Evolutionary conservation across 352 stramenopile genomes (phyloP).

Genomic region (Globisporangium nodosum): DNA sequence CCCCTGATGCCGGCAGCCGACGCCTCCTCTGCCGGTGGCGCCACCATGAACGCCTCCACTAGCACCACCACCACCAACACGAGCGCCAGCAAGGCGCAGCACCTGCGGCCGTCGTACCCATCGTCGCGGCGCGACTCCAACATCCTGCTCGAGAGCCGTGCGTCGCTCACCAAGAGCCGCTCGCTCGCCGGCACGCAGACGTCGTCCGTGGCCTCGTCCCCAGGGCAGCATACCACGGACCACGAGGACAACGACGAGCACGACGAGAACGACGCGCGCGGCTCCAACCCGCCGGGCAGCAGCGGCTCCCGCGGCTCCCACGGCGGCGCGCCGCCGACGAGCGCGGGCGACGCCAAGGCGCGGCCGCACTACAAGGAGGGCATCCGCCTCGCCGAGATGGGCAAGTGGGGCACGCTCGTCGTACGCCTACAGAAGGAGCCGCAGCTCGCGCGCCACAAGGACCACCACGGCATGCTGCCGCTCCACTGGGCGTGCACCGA

Average conservation of each 20-base stretch:
- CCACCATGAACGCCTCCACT: background rate
- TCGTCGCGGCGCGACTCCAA: conserved; percentile 16
- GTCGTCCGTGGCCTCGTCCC: conserved; percentile 16
- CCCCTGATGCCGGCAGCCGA: conserved; percentile 1
- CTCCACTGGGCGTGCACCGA: conserved; percentile 83
- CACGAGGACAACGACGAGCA: conserved; percentile 8
- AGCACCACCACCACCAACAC: background rate
- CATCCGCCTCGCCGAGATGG: conserved; percentile 77
- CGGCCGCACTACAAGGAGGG: conserved; percentile 74
- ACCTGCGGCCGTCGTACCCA: conserved; percentile 7
- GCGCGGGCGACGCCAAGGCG: conserved; percentile 20
- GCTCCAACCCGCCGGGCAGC: background rate
- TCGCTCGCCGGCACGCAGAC: conserved; percentile 11
- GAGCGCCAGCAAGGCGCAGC: background rate
- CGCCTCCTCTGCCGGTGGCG: background rate
- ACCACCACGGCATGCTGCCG: conserved; percentile 82
- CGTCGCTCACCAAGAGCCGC: conserved; percentile 56
- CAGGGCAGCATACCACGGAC: conserved; percentile 4
- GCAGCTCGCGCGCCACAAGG: conserved; percentile 66
- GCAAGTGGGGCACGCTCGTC: conserved; percentile 66
- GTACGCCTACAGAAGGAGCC: conserved; percentile 47
- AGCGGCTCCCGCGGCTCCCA: background rate
- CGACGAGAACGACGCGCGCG: conserved; percentile 7
- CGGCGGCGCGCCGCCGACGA: conserved; percentile 3
- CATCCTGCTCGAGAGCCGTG: conserved; percentile 27